Conservation (phyloP, 345 rosid species). For the Laguncularia racemosa region DNA sequence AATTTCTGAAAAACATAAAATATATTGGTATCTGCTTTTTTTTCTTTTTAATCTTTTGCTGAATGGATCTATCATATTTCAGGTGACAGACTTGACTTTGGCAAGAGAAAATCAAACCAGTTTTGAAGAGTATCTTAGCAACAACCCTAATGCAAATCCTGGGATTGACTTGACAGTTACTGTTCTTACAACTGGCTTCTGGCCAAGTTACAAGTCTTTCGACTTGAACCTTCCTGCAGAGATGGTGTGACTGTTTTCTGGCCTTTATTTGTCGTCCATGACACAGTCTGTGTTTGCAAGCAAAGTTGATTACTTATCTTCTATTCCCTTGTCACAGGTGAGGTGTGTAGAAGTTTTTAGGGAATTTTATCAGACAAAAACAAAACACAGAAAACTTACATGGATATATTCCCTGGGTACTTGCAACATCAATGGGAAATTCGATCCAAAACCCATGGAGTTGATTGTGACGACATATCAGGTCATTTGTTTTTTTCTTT, state of each 20-base stretch:
- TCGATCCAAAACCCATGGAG: slow-evolving; percentile 52
- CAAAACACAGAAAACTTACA: slow-evolving; percentile 53
- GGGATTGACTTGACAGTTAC: slow-evolving; percentile 63
- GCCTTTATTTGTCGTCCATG: not conserved
- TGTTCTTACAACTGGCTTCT: slow-evolving; percentile 68
- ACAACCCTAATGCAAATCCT: slow-evolving; percentile 33
- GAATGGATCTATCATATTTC: slow-evolving; percentile 3
- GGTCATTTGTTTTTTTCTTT: slow-evolving; percentile 18
- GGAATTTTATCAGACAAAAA: slow-evolving; percentile 53
- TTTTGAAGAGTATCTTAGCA: slow-evolving; percentile 52
- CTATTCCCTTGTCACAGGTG: slow-evolving; percentile 23
- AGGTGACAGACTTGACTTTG: slow-evolving; percentile 70
- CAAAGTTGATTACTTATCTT: not conserved
- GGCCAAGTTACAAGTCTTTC: slow-evolving; percentile 74
- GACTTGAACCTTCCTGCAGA: slow-evolving; percentile 64
- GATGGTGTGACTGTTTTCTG: slow-evolving; percentile 31
- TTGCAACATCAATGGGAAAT: slow-evolving; percentile 52
- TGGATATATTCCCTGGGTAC: slow-evolving; percentile 69
- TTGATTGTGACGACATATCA: slow-evolving; percentile 64
- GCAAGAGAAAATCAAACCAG: slow-evolving; percentile 60
- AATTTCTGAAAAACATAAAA: not conserved
- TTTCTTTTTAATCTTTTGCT: not conserved
- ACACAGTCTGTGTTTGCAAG: too few species aligned
- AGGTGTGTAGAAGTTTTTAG: slow-evolving; percentile 57
- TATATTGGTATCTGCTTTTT: slow-evolving; percentile 1